Evolutionary conservation across 192 early-diverging fungal species (phyloP), one percentile per base, ranked within the genome.

Genomic region (Backusella circina): DNA sequence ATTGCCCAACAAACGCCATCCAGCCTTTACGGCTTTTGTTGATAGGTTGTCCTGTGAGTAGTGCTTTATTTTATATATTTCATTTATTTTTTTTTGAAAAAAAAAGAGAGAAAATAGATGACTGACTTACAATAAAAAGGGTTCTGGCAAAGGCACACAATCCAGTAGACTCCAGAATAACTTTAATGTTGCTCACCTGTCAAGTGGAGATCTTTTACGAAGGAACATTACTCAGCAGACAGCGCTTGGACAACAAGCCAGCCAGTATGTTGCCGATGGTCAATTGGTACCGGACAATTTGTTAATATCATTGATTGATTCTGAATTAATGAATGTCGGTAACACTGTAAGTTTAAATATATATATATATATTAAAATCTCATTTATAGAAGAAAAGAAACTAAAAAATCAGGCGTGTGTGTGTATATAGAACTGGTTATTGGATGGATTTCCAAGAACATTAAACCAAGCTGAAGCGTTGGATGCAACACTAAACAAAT

Each of bases 361-460:
- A n/a, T n/a, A n/a, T n/a, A n/a, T n/a, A n/a, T n/a, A 37, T 37
- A 41, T 41, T n/a, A n/a, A 41, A 41, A 83, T n/a, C 9, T 15
- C 61, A 50, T 36, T 54, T 36, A 23, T 2, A 61, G 2, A 28
- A 71, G 8, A 13, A 61, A 73, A 61, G 15, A 50, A 33, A 54
- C 39, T 41, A 37, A 72, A 15, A 39, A 74, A 21, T 6, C 8
- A 26, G 4, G 26, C 6, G 54, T 65, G 74, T 12, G 4, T 83
- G 2, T 65, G 31, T 74, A 35, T 26, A 36, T 77, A 87, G 80
- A 86, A 84, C 82, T 95, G 93, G 93, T 81, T 97, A 31, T 87
- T 97, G 38, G 95, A 97, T 85, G 95, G 93, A 38, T 99, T 96
- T 74, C 98, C 98, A 70, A 87, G 98, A 33, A 96, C 91, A 4